Base-by-base conservation (phyloP, 139 green algal species). In the Coccomyxa sp. region DNA sequence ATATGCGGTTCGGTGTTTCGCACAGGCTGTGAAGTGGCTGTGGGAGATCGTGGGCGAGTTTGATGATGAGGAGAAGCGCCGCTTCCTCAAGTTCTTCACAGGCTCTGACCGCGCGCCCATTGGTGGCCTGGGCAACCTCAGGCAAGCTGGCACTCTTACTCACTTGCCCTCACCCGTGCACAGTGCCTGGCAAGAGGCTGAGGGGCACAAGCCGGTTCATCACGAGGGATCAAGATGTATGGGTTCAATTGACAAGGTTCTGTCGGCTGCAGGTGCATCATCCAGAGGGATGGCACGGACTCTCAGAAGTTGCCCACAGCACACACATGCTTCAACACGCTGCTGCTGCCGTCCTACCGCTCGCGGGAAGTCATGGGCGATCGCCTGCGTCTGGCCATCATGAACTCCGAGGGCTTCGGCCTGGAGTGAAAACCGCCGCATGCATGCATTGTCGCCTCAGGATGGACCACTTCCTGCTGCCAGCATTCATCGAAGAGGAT, bases 71-170 rank as follows among this genome's bases (percentile, higher is more conserved):
- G 92, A 96, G 86, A 90, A 93, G 81, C 89, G 90, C 67, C 83
- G 89, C 51, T 97, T 98, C 86, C 90, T 98, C 58, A 97, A 98
- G 87, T 98, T 98, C 87, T 97, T 98, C 90, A 98, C 95, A 25
- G 95, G 95, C 38, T 90, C 82, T 25, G 92, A 95, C 85, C 83
- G 89, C 28, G 86, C 93, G 0, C 95, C 95, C 58, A 96, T 98
- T 63, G 95, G 95, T 17, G 95, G 95, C 31, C 90, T 98, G 79
- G 93, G 91, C 87, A 94, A 93, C 79, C 88, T 98, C 77, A 90
- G 93, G 75, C 10, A 1, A 71, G 63, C 63, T 28, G 38, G 18
- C 63, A 71, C 18, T 21, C 79, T 93, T 91, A 83, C 80, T 97
- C 76, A 94, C 98, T 77, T 51, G 38, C 38, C 38, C 7, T 51